Evolutionary conservation across 257 asterid genomes (phyloP).

Genomic region (Jacaranda copaia): DNA sequence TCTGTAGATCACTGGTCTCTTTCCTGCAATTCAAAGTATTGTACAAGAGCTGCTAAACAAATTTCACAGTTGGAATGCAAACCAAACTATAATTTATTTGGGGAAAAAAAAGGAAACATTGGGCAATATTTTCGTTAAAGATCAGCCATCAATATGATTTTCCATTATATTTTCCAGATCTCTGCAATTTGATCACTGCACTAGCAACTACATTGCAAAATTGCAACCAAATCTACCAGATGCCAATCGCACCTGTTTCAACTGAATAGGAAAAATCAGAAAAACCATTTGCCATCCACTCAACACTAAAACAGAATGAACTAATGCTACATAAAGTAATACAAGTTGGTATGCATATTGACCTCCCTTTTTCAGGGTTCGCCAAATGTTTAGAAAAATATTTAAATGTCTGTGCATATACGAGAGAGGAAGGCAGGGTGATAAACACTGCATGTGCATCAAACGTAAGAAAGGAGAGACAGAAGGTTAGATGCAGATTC

Average conservation of each 20-base stretch:
- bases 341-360: background rate
- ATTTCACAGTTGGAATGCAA: background rate
- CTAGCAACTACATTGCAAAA: background rate
- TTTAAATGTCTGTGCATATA: no score
- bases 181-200: slow-evolving; percentile 4
- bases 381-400: background rate
- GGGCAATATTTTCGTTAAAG: background rate
- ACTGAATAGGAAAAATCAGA: no score
- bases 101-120: no score
- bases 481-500: slow-evolving; percentile 4
- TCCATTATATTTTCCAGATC: background rate
- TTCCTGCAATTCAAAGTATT: slow-evolving; percentile 61
- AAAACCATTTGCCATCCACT: slow-evolving; percentile 7
- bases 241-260: background rate
- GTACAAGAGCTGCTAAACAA: slow-evolving; percentile 14
- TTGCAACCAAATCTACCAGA: background rate
- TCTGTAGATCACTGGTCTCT: slow-evolving; percentile 80
- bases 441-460: background rate
- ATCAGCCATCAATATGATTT: background rate
- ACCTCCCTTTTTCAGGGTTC: slow-evolving; percentile 5
- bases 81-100: no score
- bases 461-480: slow-evolving; percentile 7
- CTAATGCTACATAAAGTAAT: background rate
- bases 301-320: background rate
- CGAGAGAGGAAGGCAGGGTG: background rate